phyloP scores from a whole-genome alignment of 805 yeast species.

The Starmerella tilneyi region DNA sequence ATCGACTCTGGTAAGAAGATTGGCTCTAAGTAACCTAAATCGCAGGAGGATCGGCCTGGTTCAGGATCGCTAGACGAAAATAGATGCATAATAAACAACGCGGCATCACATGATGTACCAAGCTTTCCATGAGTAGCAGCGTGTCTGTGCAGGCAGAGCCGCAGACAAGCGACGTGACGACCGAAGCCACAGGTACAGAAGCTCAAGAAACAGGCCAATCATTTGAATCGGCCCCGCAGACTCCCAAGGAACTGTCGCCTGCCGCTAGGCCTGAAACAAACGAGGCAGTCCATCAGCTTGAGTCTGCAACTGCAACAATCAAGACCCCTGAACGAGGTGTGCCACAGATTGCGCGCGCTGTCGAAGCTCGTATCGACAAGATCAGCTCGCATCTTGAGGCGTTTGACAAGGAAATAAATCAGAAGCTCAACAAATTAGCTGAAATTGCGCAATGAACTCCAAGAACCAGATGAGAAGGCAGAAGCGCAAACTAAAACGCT shows the following conservation, averaged over 20 bases:
- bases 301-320: too few species aligned
- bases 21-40: too few species aligned
- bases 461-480: conserved; percentile 13
- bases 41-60: too few species aligned
- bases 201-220: neutral
- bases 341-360: conserved; percentile 20
- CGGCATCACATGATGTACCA: neutral
- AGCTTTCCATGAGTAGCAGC: conserved; percentile 6
- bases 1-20: too few species aligned
- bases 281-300: too few species aligned
- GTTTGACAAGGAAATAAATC: conserved; percentile 20
- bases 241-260: neutral
- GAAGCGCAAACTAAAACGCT: conserved; percentile 8
- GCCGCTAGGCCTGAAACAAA: too few species aligned
- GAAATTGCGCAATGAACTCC: conserved; percentile 4
- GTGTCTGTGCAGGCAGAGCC: neutral
- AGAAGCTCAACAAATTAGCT: conserved; percentile 18
- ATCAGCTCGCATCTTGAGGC: conserved; percentile 16
- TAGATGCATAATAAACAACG: too few species aligned
- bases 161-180: neutral
- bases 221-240: conserved; percentile 1
- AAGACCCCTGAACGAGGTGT: conserved; percentile 9
- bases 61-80: too few species aligned
- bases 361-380: conserved; percentile 18
- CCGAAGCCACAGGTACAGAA: neutral